Evolutionary conservation across 257 asterid species (phyloP).

Genomic region (Gentiana dahurica): DNA sequence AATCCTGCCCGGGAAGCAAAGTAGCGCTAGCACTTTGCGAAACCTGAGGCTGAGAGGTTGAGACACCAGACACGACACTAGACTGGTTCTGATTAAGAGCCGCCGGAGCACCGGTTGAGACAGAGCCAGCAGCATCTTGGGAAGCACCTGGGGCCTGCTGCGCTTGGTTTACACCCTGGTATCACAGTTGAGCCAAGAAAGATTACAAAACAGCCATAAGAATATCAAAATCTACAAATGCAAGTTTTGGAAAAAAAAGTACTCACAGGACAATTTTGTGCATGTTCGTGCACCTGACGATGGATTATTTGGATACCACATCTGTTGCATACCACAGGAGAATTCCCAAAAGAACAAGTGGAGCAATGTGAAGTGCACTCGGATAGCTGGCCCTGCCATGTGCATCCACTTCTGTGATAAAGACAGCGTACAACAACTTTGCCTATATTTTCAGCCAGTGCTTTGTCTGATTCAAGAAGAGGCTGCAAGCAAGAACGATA

Average conservation of each 20-base stretch:
- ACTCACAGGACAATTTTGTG: constrained; percentile 81
- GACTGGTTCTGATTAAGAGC: constrained; percentile 31
- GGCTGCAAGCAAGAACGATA: constrained; percentile 34
- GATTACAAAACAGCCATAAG: neutral
- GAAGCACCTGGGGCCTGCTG: constrained; percentile 40
- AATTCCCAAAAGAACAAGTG: constrained; percentile 66
- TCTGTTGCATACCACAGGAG: constrained; percentile 82
- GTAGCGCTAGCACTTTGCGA: constrained; percentile 37
- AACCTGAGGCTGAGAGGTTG: constrained; percentile 43
- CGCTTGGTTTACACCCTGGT: constrained; percentile 62
- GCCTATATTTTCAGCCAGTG: constrained; percentile 67
- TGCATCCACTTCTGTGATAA: constrained; percentile 81
- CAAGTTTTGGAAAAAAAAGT: constrained; percentile 1
- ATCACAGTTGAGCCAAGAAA: constrained; percentile 5
- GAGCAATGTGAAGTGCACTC: constrained; percentile 73
- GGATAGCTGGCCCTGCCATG: constrained; percentile 80
- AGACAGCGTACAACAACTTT: constrained; percentile 79
- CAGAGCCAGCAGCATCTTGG: constrained; percentile 30
- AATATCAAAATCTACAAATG: neutral
- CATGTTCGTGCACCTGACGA: constrained; percentile 97
- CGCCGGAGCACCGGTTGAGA: constrained; percentile 26
- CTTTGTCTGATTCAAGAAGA: constrained; percentile 58
- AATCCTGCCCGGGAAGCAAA: constrained; percentile 42
- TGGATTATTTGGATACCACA: constrained; percentile 83
- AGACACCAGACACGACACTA: constrained; percentile 31